These are phyloP conservation scores for Pyrenophora seminiperda DNA, from an alignment of 2,329 filamentous ascomycete species.

Conservation along the genomic window DNA sequence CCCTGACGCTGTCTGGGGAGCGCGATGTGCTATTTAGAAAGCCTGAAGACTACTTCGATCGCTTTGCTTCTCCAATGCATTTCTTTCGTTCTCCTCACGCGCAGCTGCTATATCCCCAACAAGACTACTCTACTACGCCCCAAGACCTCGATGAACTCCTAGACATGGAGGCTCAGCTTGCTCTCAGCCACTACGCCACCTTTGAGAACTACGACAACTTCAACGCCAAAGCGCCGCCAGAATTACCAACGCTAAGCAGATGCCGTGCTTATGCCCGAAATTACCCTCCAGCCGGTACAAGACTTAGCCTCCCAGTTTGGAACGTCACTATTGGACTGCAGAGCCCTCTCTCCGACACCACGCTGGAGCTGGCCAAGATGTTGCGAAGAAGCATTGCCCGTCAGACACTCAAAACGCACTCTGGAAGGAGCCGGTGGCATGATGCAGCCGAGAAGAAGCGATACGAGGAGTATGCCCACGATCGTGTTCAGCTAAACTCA, in stretches of 20 bases:
- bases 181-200: slow-evolving; percentile 36
- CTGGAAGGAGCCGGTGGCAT: slow-evolving; percentile 30
- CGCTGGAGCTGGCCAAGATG: slow-evolving; percentile 48
- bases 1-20: slow-evolving; percentile 37
- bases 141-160: slow-evolving; percentile 31
- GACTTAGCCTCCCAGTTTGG: slow-evolving; percentile 50
- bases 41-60: slow-evolving; percentile 54
- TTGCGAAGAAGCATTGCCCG: slow-evolving; percentile 50
- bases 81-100: slow-evolving; percentile 56
- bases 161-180: slow-evolving; percentile 41
- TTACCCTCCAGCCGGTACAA: slow-evolving; percentile 51
- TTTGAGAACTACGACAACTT: slow-evolving; percentile 14
- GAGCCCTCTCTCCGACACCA: slow-evolving; percentile 49
- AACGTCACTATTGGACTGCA: slow-evolving; percentile 47
- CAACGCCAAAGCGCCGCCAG: slow-evolving; percentile 9
- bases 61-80: slow-evolving; percentile 57
- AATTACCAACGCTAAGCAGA: slow-evolving; percentile 30
- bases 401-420: slow-evolving; percentile 31
- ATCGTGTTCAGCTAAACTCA: slow-evolving; percentile 23
- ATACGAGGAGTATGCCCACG: slow-evolving; percentile 35
- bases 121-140: slow-evolving; percentile 36
- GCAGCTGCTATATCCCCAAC: slow-evolving; percentile 31
- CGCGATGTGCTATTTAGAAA: slow-evolving; percentile 50
- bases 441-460: slow-evolving; percentile 35
- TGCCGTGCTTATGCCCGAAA: slow-evolving; percentile 46